Conservation (phyloP, 805 yeast species). For the Maudiozyma pseudohumilis region DNA sequence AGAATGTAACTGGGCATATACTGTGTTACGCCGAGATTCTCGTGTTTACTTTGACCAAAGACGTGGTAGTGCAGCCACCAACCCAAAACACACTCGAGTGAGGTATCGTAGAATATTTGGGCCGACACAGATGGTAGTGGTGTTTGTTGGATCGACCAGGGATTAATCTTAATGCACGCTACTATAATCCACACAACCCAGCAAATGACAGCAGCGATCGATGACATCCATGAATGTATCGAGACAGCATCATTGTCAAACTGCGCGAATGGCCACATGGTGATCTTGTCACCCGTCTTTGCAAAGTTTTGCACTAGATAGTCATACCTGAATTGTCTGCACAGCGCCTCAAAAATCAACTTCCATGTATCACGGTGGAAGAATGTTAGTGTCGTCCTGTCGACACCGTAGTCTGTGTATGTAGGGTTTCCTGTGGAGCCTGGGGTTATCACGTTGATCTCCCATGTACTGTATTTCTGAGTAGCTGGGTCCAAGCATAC, state of each 20-base stretch:
- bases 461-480: slow-evolving; percentile 3
- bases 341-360: slow-evolving; percentile 7
- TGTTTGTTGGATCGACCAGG: slow-evolving; percentile 14
- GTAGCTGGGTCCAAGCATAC: slow-evolving; percentile 67
- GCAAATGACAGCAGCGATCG: slow-evolving; percentile 8
- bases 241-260: slow-evolving; percentile 3
- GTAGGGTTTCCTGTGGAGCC: not conserved
- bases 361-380: not conserved
- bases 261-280: slow-evolving; percentile 15
- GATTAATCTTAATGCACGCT: slow-evolving; percentile 1
- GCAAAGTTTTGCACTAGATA: slow-evolving; percentile 12
- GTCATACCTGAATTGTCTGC: slow-evolving; percentile 15
- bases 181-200: slow-evolving; percentile 2
- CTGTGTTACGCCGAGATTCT: slow-evolving; percentile 10
- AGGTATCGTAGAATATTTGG: slow-evolving; percentile 9
- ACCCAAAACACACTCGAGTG: slow-evolving; percentile 17
- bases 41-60: slow-evolving; percentile 15
- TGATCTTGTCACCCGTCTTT: slow-evolving; percentile 3
- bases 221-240: slow-evolving; percentile 13
- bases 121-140: not conserved
- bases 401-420: not conserved
- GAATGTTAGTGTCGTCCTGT: not conserved
- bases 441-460: slow-evolving; percentile 3
- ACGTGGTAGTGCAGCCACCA: slow-evolving; percentile 24
- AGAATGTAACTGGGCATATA: slow-evolving; percentile 21